Base-by-base conservation (phyloP, 192 early-diverging fungal species). In the Coemansia sp. region DNA sequence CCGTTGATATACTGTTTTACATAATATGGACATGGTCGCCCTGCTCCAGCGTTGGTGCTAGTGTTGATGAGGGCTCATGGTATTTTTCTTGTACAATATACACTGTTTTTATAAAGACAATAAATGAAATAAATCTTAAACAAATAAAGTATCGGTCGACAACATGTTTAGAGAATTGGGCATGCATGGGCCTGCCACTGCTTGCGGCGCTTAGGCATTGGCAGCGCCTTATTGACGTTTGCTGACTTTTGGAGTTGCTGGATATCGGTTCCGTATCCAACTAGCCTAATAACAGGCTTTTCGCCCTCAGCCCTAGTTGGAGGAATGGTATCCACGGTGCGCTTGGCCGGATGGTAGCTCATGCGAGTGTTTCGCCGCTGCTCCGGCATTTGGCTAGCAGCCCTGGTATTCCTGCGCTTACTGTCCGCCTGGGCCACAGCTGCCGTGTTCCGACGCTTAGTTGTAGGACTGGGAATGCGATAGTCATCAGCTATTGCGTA, bases 171-270 rank as follows among this genome's bases (percentile, higher is more conserved):
- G 29, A 76, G 53, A 41, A 68, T 67, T 7, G 64, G 41, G 59
- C 74, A 76, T 15, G 64, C 53, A 24, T 65, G 58, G 25, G 66
- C 46, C 36, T 64, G 24, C 15, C 29, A 43, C 20, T 43, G 58
- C 45, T 62, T 78, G 42, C 32, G 67, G 35, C 62, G 46, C 56
- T 39, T 39, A 15, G 76, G 71, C 32, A 19, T 32, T 11, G 77
- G 77, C 43, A 79, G 45, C 3, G 68, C 61, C 68, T 79, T 79
- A 59, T 79, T 68, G 37, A 70, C 38, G 27, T 74, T 62, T n/a
- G 36, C 41, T 15, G n/a, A 19, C n/a, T 39, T 42, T 63, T 12
- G 47, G 29, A 45, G 29, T 37, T 35, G 29, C 56, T 46, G 41
- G 15, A 32, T 32, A 31, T 54, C 51, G 5, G 51, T 17, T 17